Evolutionary conservation across 345 rosid species (phyloP), one percentile per base, ranked within the genome.

Genomic region (Alliaria petiolata): DNA sequence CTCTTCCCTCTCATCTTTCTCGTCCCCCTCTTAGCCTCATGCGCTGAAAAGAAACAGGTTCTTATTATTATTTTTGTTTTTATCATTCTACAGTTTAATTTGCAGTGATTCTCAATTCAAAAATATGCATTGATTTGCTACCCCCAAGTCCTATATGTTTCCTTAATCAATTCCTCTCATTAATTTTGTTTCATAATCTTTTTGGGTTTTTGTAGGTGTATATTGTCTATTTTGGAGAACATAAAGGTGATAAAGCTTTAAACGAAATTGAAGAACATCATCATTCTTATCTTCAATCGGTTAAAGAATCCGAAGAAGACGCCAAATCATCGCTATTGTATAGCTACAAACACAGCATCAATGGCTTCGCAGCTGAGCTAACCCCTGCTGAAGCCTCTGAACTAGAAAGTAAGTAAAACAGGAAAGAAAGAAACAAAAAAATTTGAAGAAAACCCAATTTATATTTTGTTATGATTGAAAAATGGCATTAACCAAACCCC

Each of bases 261-360:
- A 56, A 87, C 20, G 88, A 84, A 67, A 93, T 86, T 67, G 86
- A 88, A 79, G 81, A 85, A 47, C 51, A 59, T 34, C 98, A 93
- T 54, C 78, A 63, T 65, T 93, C 93, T 3, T 86, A 84, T 72
- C 78, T 93, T 62, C 69, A 65, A 1, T 77, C 81, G 1, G 88
- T 90, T 51, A 93, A 93, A 74, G 83, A 83, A 54, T 52, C 83
- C 0, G 83, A 84, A 55, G 92, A 89, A 75, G 88, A 84, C 1
- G 97, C 91, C 1, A 76, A 57, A 79, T 73, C 81, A 56, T 89
- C 97, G 15, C 85, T 89, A 45, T 71, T 93, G 51, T 93, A 93
- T 81, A 93, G 98, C 84, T 93, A 93, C 78, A 87, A 89, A 75
- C 85, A 89, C 73, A 83, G 85, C 86, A 84, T 93, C 85, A 90